Percentiles rank a stretch among this genome's conserved stretches.
Conservation (phyloP, 202 grass and related monocot genomes). For the Eragrostis tef region DNA sequence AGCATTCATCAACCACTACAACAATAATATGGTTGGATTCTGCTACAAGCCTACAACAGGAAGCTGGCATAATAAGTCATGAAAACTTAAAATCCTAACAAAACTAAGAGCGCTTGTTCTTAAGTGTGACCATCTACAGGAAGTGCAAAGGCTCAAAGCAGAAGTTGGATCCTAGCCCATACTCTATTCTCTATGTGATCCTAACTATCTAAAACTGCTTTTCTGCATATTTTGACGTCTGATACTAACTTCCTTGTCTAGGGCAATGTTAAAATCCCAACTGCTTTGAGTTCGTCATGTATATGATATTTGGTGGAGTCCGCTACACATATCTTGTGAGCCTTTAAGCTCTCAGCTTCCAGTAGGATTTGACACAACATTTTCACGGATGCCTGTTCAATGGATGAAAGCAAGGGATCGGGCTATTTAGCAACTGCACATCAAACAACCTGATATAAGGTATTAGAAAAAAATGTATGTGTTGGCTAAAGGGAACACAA, state of each 20-base stretch:
- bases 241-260: background rate
- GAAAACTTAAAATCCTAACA: constrained; percentile 23
- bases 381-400: constrained; percentile 26
- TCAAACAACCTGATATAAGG: background rate
- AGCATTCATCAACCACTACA: background rate
- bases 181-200: background rate
- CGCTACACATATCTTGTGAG: background rate
- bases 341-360: background rate
- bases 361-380: constrained; percentile 23
- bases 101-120: background rate
- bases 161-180: background rate
- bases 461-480: background rate
- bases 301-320: background rate
- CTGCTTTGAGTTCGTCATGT: background rate
- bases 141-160: background rate
- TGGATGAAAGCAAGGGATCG: constrained; percentile 8
- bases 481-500: background rate
- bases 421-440: background rate
- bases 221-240: background rate
- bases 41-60: constrained; percentile 21
- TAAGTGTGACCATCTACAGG: background rate
- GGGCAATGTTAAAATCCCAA: background rate
- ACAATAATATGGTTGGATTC: background rate
- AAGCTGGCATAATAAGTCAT: background rate
- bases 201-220: background rate